A percentile compares a stretch with the other conserved stretches of the same genome.
phyloP scores from a whole-genome alignment of 1,284 basidiomycete species.

The Ustilago sp. region DNA sequence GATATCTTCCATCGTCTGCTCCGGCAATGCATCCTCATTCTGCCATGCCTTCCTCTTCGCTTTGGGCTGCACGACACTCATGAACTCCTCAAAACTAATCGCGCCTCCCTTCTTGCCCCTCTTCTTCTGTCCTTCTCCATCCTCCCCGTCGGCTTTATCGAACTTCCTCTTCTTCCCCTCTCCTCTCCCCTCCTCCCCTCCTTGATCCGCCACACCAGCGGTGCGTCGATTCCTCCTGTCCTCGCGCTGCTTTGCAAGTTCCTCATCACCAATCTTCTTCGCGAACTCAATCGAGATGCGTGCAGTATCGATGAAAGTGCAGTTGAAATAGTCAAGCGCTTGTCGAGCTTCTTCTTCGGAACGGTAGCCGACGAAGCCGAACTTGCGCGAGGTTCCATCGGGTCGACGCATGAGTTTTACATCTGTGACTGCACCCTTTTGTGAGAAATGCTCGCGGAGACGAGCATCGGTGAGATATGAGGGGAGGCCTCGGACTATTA shows the following conservation, averaged over 20 bases:
- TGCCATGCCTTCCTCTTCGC: constrained; percentile 65
- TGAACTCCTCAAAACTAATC: constrained; percentile 67
- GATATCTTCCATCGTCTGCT: constrained; percentile 41
- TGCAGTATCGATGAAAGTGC: constrained; percentile 75
- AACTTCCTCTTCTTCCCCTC: constrained; percentile 27
- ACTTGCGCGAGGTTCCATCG: constrained; percentile 84
- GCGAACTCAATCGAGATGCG: constrained; percentile 82
- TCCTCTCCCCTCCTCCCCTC: constrained; percentile 9
- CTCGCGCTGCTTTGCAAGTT: constrained; percentile 42
- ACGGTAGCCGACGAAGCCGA: constrained; percentile 94
- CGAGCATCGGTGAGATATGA: constrained; percentile 77
- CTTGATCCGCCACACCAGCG: constrained; percentile 11
- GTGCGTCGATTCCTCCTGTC: constrained; percentile 37
- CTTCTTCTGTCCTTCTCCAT: constrained; percentile 22
- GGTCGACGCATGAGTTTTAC: constrained; percentile 82
- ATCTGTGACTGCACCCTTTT: constrained; percentile 78
- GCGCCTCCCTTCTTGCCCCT: constrained; percentile 36
- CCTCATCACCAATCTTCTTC: constrained; percentile 71
- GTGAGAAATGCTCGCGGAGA: constrained; percentile 78
- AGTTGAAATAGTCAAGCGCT: constrained; percentile 86
- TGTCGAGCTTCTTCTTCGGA: constrained; percentile 80
- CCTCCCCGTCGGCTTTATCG: constrained; percentile 13
- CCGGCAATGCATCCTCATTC: constrained; percentile 58
- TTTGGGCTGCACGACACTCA: constrained; percentile 66
- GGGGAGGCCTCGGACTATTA: constrained; percentile 91